Base-by-base conservation (phyloP, 2,329 filamentous ascomycete genomes). In the Colletotrichum paranaense region DNA sequence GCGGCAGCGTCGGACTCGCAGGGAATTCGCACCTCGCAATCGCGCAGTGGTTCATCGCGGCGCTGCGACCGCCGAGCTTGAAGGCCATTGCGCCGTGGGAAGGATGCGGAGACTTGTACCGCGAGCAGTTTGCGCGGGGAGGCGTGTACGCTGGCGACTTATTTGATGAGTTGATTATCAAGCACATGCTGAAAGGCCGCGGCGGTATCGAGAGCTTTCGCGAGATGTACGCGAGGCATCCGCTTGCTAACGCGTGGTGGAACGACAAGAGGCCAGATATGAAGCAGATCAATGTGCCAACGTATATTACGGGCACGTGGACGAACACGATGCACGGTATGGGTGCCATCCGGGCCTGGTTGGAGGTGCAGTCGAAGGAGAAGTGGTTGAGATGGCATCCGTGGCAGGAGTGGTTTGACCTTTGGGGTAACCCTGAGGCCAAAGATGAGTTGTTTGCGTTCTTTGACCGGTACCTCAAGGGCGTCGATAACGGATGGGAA, bases 381-480 rank as follows among this genome's bases (percentile, higher is more conserved):
- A 87, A 87, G 75, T 87, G 85, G 86, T 78, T 87, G n/a, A 52
- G 71, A 42, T 68, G 63, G 58, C 68, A 69, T 16, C 58, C 59
- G 4, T 65, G 62, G 66, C 58, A 75, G 56, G 70, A 74, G 62
- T 65, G 67, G 66, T 65, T 46, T 19, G 57, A 67, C 55, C 49
- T 63, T 14, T 53, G 70, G 67, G 56, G 70, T 2, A 53, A 74
- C 19, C 8, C 35, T 38, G 28, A 64, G 38, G 64, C 72, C 16
- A 75, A 63, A 28, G 77, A 81, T 1, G 85, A 87, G 64, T 79
- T 88, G 1, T 72, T 78, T 7, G 68, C 74, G 1, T 88, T 86
- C 78, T 88, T 88, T 67, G 86, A 88, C 65, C 77, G 76, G 2
- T 89, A 84, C 68, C 78, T 88, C 19, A 85, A 84, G 38, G 82